A percentile compares a stretch with the other conserved stretches of the same genome.
phyloP scores from a whole-genome alignment of 495 filamentous ascomycete genomes.

The Tirmania nivea region DNA sequence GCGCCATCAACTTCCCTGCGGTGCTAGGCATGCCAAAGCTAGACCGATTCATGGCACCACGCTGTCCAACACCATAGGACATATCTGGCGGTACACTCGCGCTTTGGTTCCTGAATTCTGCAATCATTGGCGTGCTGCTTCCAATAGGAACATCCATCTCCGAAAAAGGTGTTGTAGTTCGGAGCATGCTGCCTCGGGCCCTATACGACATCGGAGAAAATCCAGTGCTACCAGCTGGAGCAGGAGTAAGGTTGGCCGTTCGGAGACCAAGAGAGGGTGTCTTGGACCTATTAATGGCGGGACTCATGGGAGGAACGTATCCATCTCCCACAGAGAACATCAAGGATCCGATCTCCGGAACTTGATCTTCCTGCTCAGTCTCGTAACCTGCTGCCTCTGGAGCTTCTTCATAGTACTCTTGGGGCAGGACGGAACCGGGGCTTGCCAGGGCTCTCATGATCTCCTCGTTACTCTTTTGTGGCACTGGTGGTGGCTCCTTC shows the following conservation, averaged over 20 bases:
- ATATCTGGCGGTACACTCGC: conserved; percentile 91
- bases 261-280: conserved; percentile 15
- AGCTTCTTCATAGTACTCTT: background rate
- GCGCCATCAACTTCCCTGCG: conserved; percentile 23
- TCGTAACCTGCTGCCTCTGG: background rate
- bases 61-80: conserved; percentile 33
- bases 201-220: conserved; percentile 12
- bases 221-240: background rate
- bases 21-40: conserved; percentile 34
- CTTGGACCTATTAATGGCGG: conserved; percentile 3
- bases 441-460: conserved; percentile 11
- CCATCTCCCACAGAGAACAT: conserved; percentile 16
- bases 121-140: conserved; percentile 46
- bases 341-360: conserved; percentile 6
- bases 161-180: conserved; percentile 47
- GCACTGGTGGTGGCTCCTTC: conserved; percentile 22
- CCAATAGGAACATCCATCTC: conserved; percentile 67
- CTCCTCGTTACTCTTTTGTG: conserved; percentile 26
- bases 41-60: conserved; percentile 27
- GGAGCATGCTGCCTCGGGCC: conserved; percentile 8
- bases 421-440: conserved; percentile 7
- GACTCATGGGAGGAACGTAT: conserved; percentile 2
- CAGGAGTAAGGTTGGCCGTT: background rate
- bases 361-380: background rate
- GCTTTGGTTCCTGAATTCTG: conserved; percentile 46